Evolutionary conservation across 169 alveolate species (phyloP).

Genomic region (Plasmodium inui): DNA sequence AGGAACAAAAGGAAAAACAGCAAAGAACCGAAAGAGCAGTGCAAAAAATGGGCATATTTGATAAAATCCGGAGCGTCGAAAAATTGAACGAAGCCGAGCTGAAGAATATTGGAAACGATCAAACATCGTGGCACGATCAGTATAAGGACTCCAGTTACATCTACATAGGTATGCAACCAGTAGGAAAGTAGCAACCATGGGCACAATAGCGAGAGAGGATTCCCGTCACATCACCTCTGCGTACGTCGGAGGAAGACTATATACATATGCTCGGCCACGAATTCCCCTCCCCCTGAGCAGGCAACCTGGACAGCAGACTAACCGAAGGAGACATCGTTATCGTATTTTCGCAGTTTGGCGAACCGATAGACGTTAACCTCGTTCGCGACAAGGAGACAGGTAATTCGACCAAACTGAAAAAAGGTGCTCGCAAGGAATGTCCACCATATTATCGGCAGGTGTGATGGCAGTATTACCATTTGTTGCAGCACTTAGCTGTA

Average conservation of each 20-base stretch:
- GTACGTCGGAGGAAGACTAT: not conserved
- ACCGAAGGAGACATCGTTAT: conserved; percentile 98
- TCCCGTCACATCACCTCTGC: not conserved
- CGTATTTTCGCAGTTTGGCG: conserved; percentile 98
- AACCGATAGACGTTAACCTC: conserved; percentile 95
- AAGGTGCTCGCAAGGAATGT: not conserved
- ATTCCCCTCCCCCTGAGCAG: conserved; percentile 76
- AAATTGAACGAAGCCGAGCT: conserved; percentile 85
- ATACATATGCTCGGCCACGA: not conserved
- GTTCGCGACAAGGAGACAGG: conserved; percentile 97
- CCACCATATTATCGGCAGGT: not conserved
- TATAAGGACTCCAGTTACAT: conserved; percentile 86
- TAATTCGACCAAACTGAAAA: conserved; percentile 8
- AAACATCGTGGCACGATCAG: conserved; percentile 87
- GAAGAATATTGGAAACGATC: conserved; percentile 80
- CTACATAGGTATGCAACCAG: conserved; percentile 76
- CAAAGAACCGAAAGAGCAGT: not conserved
- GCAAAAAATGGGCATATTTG: conserved; percentile 58
- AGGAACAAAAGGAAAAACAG: not conserved
- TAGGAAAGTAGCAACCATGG: not conserved
- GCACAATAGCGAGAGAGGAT: not conserved
- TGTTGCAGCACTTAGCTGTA: not conserved
- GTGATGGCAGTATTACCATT: not conserved
- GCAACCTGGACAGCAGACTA: conserved; percentile 94
- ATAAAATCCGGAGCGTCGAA: conserved; percentile 57